These are phyloP conservation scores for Penicillium samsonianum DNA, from an alignment of 495 filamentous ascomycete species.

Conservation along the genomic window DNA sequence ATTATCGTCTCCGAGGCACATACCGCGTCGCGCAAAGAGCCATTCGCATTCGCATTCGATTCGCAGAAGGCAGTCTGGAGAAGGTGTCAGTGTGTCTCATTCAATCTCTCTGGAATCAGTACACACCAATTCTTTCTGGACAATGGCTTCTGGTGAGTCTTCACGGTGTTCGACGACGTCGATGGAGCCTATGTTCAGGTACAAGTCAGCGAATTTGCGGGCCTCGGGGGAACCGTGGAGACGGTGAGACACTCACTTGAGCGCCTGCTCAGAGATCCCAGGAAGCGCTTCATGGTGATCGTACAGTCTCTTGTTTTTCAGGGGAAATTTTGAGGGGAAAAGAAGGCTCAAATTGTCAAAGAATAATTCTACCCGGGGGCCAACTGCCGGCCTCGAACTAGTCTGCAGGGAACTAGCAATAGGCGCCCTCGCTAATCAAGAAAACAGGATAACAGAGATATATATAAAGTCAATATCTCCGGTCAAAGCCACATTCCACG, in stretches of 20 bases:
- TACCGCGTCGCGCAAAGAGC: constrained; percentile 63
- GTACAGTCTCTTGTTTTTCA: neutral
- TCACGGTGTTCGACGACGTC: constrained; percentile 27
- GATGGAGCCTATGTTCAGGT: constrained; percentile 22
- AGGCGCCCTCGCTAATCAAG: neutral
- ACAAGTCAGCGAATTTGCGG: constrained; percentile 6
- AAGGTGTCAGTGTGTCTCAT: constrained; percentile 15
- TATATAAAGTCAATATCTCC: neutral
- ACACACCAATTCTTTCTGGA: constrained; percentile 53
- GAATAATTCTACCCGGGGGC: constrained; percentile 4
- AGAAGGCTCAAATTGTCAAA: neutral
- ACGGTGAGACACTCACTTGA: constrained; percentile 28
- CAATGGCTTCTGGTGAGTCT: constrained; percentile 51
- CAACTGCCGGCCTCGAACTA: constrained; percentile 3
- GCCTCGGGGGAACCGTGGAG: constrained; percentile 18
- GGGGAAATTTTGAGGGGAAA: constrained; percentile 2
- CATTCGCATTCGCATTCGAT: constrained; percentile 56
- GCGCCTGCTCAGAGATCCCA: constrained; percentile 22
- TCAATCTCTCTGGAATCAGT: neutral
- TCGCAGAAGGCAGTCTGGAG: constrained; percentile 72
- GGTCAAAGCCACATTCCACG: constrained; percentile 7
- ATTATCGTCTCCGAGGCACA: constrained; percentile 20
- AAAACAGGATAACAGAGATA: neutral
- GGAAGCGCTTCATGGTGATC: constrained; percentile 24
- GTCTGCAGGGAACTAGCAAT: constrained; percentile 7